Evolutionary conservation across 495 filamentous ascomycete species (phyloP).

Genomic region (Aspergillus cavernicola): DNA sequence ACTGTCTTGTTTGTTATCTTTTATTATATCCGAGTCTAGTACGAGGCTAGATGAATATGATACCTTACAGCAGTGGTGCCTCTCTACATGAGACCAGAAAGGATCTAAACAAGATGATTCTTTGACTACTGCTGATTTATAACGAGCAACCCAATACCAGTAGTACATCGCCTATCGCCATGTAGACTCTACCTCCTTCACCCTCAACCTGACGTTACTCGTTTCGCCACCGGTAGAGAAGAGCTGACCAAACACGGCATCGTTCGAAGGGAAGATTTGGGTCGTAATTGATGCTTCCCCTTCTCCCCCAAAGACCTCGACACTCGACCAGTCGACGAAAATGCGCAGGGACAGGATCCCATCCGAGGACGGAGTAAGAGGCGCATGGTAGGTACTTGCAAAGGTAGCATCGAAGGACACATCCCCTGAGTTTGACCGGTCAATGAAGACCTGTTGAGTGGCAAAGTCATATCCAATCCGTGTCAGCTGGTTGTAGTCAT

Average conservation of each 20-base stretch:
- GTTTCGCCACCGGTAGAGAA: slow-evolving; percentile 22
- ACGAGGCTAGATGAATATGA: too few species aligned
- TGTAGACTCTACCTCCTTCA: too few species aligned
- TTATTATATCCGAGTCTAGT: too few species aligned
- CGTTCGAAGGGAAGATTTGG: slow-evolving; percentile 30
- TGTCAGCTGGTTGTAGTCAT: slow-evolving; percentile 36
- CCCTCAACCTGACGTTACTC: background rate
- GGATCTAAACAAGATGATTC: too few species aligned
- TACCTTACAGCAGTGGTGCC: too few species aligned
- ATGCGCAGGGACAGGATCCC: slow-evolving; percentile 24
- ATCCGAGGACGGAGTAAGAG: slow-evolving; percentile 13
- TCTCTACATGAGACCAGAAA: too few species aligned
- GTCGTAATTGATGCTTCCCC: slow-evolving; percentile 31
- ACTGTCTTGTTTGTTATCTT: too few species aligned
- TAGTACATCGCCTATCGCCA: too few species aligned
- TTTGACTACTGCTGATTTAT: too few species aligned
- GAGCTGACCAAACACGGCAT: slow-evolving; percentile 20
- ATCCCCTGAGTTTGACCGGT: slow-evolving; percentile 28
- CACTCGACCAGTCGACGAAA: slow-evolving; percentile 32
- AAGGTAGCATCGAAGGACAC: slow-evolving; percentile 25
- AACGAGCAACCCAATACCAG: too few species aligned
- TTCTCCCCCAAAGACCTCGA: slow-evolving; percentile 33
- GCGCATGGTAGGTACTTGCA: slow-evolving; percentile 21
- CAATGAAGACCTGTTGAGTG: slow-evolving; percentile 28
- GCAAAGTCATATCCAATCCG: slow-evolving; percentile 41